Percentiles rank a stretch among this genome's conserved stretches.
phyloP scores from a whole-genome alignment of 768 basidiomycete genomes.

The Trametes elegans region DNA sequence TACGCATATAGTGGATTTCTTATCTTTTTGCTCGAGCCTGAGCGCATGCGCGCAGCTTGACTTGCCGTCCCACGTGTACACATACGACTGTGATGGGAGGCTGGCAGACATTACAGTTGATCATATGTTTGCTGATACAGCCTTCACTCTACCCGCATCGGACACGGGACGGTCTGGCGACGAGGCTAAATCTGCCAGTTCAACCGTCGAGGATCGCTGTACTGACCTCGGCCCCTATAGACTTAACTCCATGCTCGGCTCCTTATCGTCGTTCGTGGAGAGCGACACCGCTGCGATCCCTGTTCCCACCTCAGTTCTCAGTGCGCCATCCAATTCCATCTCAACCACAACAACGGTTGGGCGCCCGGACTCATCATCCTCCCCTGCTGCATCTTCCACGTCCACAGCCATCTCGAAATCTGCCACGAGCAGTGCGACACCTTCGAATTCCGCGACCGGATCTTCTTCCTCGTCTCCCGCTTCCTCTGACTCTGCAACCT shows the following conservation, averaged over 20 bases:
- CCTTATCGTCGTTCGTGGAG: constrained; percentile 47
- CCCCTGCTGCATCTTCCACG: not conserved
- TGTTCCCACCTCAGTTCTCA: constrained; percentile 35
- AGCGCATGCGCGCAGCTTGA: no score
- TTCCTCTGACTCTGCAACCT: not conserved
- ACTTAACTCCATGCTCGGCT: constrained; percentile 58
- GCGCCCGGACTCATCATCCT: not conserved
- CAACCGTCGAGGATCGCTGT: no score
- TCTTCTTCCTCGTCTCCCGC: not conserved
- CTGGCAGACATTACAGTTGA: no score
- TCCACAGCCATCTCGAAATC: not conserved
- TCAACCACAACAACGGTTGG: constrained; percentile 36
- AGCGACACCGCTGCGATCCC: constrained; percentile 47
- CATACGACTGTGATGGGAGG: no score
- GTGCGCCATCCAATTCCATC: constrained; percentile 17
- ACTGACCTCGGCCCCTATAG: constrained; percentile 32
- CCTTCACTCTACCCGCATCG: no score
- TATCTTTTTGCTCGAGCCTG: no score
- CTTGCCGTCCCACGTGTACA: no score
- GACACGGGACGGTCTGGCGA: no score
- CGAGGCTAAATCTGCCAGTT: no score
- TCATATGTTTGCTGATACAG: no score
- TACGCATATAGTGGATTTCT: no score
- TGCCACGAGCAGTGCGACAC: not conserved
- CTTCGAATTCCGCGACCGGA: not conserved